These are phyloP conservation scores for Phytophthora fragariae DNA, from an alignment of 352 stramenopile genomes.

Conservation along the genomic window DNA sequence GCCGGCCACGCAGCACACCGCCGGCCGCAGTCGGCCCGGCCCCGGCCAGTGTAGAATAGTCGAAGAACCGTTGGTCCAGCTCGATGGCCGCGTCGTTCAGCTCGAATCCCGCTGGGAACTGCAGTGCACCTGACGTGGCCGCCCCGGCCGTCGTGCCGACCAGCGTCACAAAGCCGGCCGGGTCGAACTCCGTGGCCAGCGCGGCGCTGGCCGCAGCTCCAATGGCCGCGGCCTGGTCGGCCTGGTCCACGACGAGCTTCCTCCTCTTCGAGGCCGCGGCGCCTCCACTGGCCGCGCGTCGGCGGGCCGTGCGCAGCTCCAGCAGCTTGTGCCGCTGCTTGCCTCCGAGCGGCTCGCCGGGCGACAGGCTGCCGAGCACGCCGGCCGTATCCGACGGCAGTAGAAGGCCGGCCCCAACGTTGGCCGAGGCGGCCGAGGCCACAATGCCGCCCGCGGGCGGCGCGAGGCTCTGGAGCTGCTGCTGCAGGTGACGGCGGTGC, in stretches of 20 bases:
- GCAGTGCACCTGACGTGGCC: constrained; percentile 38
- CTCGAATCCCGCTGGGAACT: constrained; percentile 69
- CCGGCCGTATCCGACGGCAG: constrained; percentile 32
- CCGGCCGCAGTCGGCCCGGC: constrained; percentile 4
- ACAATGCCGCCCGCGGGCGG: constrained; percentile 5
- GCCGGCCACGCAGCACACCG: constrained; percentile 29
- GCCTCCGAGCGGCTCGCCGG: constrained; percentile 41
- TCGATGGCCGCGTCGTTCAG: constrained; percentile 59
- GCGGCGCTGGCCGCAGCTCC: not conserved
- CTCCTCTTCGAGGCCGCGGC: constrained; percentile 41
- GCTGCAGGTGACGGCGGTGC: constrained; percentile 10
- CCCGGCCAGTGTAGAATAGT: constrained; percentile 5
- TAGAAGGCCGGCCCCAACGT: not conserved
- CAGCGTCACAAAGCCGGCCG: constrained; percentile 67
- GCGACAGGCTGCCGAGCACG: constrained; percentile 51
- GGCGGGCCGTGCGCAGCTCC: constrained; percentile 61
- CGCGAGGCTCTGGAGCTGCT: constrained; percentile 19
- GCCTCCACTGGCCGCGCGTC: constrained; percentile 40
- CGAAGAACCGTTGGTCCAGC: constrained; percentile 61
- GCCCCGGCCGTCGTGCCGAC: constrained; percentile 25
- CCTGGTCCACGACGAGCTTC: constrained; percentile 53
- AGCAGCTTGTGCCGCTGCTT: constrained; percentile 63
- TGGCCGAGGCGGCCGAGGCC: not conserved
- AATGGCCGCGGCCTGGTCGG: constrained; percentile 14
- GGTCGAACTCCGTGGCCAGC: constrained; percentile 61